Evolutionary conservation across 371 early-diverging fungal genomes (phyloP), one percentile per base, ranked within the genome.

Genomic region (Mortierella polycephala): DNA sequence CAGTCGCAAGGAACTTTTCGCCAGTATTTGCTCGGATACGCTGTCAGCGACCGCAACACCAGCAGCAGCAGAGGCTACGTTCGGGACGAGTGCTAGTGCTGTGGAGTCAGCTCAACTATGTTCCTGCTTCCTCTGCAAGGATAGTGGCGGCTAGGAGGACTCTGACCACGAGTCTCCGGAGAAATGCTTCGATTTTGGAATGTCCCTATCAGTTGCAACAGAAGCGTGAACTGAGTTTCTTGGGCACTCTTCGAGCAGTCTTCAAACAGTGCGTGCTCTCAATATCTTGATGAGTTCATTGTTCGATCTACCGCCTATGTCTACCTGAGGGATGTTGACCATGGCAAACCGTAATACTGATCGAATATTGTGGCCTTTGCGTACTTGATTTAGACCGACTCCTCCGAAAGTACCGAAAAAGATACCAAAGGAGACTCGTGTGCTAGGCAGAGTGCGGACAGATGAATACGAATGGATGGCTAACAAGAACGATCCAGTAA

Each of bases 381-480:
- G 30, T 41, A 21, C 39, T 1, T 14, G 7, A 20, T n/a, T 54
- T 64, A 83, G 82, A 51, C 64, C 79, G 7, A 57, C 47, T 9
- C 70, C 75, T 46, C 81, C 82, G 42, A 86, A 86, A 41, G 65
- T 67, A 37, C 84, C 88, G 16, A 83, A 80, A 62, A 67, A 67
- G 56, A 72, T 85, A 45, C 74, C 67, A 21, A 81, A 82, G 62
- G 80, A 82, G 18, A 82, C 84, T 57, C 57, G 70, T 30, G 69
- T 85, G 49, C 83, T 87, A 60, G 88, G 85, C 20, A 64, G 79
- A 57, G 64, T 82, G 9, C 80, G 88, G 16, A 58, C 82, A n/a
- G 88, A 88, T 61, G 74, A 81, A 41, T 89, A 85, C 72, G 85
- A 85, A 8, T 89, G 89, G 89, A 88, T 89, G 87, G 82, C 88